Evolutionary conservation across 345 rosid genomes (phyloP).

Genomic region (Camelina laxa): DNA sequence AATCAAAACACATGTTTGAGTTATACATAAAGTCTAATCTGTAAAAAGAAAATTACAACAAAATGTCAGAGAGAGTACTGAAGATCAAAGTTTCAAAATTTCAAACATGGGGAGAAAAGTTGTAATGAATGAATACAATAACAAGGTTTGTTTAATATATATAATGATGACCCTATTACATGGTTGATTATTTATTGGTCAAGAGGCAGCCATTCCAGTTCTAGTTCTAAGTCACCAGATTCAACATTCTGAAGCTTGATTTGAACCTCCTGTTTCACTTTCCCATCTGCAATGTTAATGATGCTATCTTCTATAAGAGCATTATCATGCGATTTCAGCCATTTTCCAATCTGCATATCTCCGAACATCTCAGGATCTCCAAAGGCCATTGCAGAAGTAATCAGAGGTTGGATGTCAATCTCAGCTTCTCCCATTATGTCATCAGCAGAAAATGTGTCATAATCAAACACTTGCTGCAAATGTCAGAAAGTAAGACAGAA

Average conservation of each 20-base stretch:
- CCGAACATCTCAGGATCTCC: constrained; percentile 92
- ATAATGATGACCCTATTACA: constrained; percentile 20
- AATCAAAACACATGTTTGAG: constrained; percentile 5
- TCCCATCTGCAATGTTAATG: constrained; percentile 87
- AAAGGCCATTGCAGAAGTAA: constrained; percentile 91
- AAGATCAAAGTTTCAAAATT: constrained; percentile 30
- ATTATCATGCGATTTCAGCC: constrained; percentile 85
- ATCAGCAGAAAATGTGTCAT: constrained; percentile 90
- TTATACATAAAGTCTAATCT: constrained; percentile 20
- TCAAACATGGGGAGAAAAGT: constrained; percentile 12
- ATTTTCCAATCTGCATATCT: constrained; percentile 95
- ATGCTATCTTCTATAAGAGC: constrained; percentile 87
- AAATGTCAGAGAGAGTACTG: constrained; percentile 17
- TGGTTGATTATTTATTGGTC: constrained; percentile 54
- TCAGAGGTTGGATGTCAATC: constrained; percentile 87
- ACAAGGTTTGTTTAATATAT: constrained; percentile 16
- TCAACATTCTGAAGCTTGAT: constrained; percentile 96
- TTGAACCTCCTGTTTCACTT: constrained; percentile 75
- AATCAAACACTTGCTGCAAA: constrained; percentile 82
- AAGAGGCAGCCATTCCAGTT: constrained; percentile 81
- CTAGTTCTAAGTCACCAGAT: constrained; percentile 79
- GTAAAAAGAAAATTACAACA: constrained; percentile 5
- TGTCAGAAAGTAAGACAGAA: background rate
- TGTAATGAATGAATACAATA: constrained; percentile 21
- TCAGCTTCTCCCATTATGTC: constrained; percentile 99